Conservation (phyloP, 805 yeast genomes). For the Candida railenensis region DNA sequence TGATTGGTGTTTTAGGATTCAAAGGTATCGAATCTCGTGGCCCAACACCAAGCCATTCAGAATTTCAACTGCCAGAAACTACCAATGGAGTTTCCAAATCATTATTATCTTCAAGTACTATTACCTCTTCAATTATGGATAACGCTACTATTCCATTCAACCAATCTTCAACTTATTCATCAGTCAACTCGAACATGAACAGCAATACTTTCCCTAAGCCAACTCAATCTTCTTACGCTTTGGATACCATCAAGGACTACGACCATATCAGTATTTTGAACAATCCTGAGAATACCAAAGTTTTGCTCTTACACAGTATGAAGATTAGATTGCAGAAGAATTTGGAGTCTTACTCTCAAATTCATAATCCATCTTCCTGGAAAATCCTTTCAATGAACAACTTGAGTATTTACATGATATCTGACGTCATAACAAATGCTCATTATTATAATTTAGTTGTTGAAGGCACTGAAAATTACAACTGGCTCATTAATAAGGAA, state of each 20-base stretch:
- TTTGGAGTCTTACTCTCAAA: constrained; percentile 23
- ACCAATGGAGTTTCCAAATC: constrained; percentile 1
- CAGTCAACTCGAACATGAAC: constrained; percentile 9
- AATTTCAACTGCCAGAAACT: constrained; percentile 8
- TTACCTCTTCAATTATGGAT: constrained; percentile 41
- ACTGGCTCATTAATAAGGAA: constrained; percentile 34
- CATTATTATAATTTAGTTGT: constrained; percentile 30
- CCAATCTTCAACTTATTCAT: constrained; percentile 18
- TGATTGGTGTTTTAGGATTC: constrained; percentile 22
- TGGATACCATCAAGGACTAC: neutral
- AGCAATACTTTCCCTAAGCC: constrained; percentile 3
- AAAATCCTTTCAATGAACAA: constrained; percentile 39
- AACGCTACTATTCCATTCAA: constrained; percentile 2
- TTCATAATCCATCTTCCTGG: constrained; percentile 42
- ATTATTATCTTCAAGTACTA: constrained; percentile 23
- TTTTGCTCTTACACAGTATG: constrained; percentile 27
- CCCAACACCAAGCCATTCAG: constrained; percentile 1
- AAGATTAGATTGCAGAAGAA: constrained; percentile 39
- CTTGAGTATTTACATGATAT: constrained; percentile 26
- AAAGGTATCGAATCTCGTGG: neutral
- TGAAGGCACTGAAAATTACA: constrained; percentile 15
- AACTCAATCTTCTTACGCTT: constrained; percentile 1
- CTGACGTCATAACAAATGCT: constrained; percentile 23
- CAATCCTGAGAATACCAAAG: constrained; percentile 23
- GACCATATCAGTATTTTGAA: constrained; percentile 15